Conservation (phyloP, 768 basidiomycete species). For the Suillus bovinus region DNA sequence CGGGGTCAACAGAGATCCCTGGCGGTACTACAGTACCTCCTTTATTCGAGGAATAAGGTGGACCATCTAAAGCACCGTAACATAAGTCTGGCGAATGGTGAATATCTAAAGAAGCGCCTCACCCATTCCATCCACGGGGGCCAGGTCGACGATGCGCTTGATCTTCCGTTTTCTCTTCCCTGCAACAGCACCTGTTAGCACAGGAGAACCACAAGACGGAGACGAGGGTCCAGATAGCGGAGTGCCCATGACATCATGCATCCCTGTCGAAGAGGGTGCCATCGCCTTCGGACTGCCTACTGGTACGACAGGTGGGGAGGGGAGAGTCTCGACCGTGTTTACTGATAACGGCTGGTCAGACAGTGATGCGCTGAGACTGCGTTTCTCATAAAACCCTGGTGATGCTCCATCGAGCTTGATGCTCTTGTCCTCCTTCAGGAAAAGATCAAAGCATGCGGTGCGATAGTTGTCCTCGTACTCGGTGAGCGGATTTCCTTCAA, state of each 20-base stretch:
- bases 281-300: constrained; percentile 41
- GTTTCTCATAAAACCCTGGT: constrained; percentile 73
- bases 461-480: constrained; percentile 73
- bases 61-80: constrained; percentile 33
- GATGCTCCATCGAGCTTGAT: constrained; percentile 74
- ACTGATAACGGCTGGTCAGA: constrained; percentile 54
- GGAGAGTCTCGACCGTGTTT: constrained; percentile 47
- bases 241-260: constrained; percentile 22
- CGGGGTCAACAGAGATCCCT: neutral
- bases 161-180: constrained; percentile 58
- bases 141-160: constrained; percentile 80
- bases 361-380: constrained; percentile 49
- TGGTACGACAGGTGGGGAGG: constrained; percentile 62
- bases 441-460: constrained; percentile 77
- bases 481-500: constrained; percentile 81
- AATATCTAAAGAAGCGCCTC: constrained; percentile 35
- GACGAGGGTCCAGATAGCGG: constrained; percentile 31
- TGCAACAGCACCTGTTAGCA: constrained; percentile 37
- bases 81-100: constrained; percentile 32
- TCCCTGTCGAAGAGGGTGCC: constrained; percentile 14
- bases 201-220: constrained; percentile 47
- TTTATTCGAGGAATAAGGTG: neutral
- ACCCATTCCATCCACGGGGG: constrained; percentile 40
- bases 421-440: constrained; percentile 80
- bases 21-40: neutral